phyloP scores from a whole-genome alignment of 257 asterid species.

The Echium plantagineum region DNA sequence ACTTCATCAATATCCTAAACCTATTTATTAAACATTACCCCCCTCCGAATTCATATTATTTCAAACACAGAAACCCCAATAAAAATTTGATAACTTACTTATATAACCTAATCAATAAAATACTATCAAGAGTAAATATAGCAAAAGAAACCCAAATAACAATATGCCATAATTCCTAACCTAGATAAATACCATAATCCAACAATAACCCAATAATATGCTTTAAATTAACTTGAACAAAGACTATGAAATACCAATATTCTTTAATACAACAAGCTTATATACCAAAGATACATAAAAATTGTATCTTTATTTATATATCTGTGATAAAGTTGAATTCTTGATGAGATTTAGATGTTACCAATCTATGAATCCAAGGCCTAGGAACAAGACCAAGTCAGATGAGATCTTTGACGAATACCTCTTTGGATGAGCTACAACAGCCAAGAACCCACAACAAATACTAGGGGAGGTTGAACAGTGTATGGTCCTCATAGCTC shows the following conservation, averaged over 20 bases:
- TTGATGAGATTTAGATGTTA: conserved; percentile 19
- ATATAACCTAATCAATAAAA: neutral
- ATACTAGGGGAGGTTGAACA: conserved; percentile 37
- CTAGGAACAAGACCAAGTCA: conserved; percentile 89
- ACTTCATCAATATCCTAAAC: conserved; percentile 18
- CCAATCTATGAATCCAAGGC: conserved; percentile 98
- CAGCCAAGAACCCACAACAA: conserved; percentile 68
- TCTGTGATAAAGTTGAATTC: neutral
- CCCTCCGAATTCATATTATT: conserved; percentile 4
- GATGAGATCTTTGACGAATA: conserved; percentile 92
- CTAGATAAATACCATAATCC: neutral
- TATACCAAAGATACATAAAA: neutral
- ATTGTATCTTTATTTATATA: conserved; percentile 3
- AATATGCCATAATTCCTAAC: neutral
- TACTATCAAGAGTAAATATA: neutral
- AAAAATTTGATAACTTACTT: conserved; percentile 7
- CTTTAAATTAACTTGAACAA: neutral
- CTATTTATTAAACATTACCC: conserved; percentile 15
- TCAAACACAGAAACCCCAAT: conserved; percentile 4
- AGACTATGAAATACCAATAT: neutral
- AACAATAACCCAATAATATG: neutral
- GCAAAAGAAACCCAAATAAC: neutral
- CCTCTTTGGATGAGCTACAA: conserved; percentile 95
- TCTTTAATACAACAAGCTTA: neutral
- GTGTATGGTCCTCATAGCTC: conserved; percentile 48